phyloP scores from a whole-genome alignment of 148 eudicot species.

The Salicornia ramosissima region DNA sequence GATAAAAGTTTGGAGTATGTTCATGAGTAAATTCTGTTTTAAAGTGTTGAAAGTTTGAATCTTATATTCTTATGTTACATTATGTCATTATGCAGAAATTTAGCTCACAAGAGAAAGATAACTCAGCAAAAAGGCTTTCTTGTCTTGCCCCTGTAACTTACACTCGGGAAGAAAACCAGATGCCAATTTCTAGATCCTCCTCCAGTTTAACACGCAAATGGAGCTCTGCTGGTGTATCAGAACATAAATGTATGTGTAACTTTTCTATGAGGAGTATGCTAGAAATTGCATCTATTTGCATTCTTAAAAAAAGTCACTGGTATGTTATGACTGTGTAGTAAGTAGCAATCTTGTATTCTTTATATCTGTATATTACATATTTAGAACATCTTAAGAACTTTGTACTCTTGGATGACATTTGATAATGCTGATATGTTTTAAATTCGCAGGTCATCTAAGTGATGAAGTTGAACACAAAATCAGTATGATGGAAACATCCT shows the following conservation, averaged over 20 bases:
- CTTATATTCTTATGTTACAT: neutral
- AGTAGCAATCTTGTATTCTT: conserved; percentile 2
- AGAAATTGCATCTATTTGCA: neutral
- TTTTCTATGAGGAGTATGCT: neutral
- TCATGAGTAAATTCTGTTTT: neutral
- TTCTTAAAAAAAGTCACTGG: neutral
- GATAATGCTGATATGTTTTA: conserved; percentile 9
- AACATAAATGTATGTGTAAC: conserved; percentile 57
- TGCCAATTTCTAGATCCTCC: conserved; percentile 61
- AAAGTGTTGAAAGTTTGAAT: neutral
- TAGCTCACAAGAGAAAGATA: conserved; percentile 81
- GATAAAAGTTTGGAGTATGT: neutral
- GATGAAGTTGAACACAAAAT: conserved; percentile 80
- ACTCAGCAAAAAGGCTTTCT: conserved; percentile 47
- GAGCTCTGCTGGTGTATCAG: conserved; percentile 52
- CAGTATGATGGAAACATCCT: conserved; percentile 58
- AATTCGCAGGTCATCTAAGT: conserved; percentile 59
- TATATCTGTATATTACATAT: neutral
- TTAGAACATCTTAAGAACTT: neutral
- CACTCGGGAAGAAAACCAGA: conserved; percentile 74
- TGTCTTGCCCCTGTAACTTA: conserved; percentile 48
- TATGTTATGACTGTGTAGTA: neutral
- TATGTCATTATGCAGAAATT: conserved; percentile 44
- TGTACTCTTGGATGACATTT: neutral
- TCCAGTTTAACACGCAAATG: conserved; percentile 56